phyloP scores from a whole-genome alignment of 2,329 filamentous ascomycete species.

The Cercospora nicotianae region DNA sequence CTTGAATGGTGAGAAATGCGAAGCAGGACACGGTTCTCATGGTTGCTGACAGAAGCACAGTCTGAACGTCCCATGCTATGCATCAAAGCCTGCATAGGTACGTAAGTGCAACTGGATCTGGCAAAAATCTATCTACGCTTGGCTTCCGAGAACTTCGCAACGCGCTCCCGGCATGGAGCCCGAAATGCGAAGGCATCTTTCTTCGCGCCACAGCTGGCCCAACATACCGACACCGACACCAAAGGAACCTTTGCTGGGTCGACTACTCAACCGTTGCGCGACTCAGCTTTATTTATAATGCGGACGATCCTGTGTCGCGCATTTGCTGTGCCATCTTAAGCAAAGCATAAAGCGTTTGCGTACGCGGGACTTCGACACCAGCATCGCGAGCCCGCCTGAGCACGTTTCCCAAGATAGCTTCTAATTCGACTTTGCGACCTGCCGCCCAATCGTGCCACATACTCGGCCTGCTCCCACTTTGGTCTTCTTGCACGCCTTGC shows the following conservation, averaged over 20 bases:
- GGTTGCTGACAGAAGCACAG: neutral
- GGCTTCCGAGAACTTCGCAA: neutral
- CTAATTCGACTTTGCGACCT: constrained; percentile 65
- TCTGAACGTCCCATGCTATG: neutral
- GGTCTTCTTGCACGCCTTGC: constrained; percentile 62
- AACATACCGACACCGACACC: too few species aligned
- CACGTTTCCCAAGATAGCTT: constrained; percentile 71
- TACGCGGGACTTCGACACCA: constrained; percentile 63
- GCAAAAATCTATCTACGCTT: neutral
- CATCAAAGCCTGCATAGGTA: neutral
- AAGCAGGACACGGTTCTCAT: neutral
- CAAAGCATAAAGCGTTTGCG: constrained; percentile 67
- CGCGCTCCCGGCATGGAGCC: neutral
- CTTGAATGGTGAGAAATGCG: constrained; percentile 58
- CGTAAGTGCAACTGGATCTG: neutral
- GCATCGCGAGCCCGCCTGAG: constrained; percentile 62
- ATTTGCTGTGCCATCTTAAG: constrained; percentile 61
- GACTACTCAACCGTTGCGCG: too few species aligned
- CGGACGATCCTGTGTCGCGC: constrained; percentile 32
- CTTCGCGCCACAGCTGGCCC: neutral
- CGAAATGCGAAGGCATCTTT: neutral
- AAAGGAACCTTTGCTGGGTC: too few species aligned
- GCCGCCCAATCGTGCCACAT: constrained; percentile 72
- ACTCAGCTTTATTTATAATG: neutral
- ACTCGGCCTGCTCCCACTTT: constrained; percentile 58